Percentiles rank a stretch among this genome's conserved stretches.
Evolutionary conservation across 2,329 filamentous ascomycete species (phyloP).

Genomic region (Pestalotiopsis sp.): DNA sequence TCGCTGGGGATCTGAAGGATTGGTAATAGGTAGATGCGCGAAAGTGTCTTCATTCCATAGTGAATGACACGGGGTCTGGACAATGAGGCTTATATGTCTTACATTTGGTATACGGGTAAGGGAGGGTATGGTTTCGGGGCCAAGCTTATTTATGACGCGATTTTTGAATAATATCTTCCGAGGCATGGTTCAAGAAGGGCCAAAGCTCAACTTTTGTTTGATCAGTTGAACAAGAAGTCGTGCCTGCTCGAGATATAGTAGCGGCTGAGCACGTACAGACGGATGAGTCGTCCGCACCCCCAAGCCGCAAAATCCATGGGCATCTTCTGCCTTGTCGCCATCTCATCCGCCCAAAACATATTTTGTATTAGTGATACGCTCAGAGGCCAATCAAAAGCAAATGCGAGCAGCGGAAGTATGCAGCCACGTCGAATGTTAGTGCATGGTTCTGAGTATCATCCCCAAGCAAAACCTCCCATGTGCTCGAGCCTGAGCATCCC

Average conservation of each 20-base stretch:
- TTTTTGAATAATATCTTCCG: neutral
- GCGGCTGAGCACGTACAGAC: neutral
- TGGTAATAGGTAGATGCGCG: neutral
- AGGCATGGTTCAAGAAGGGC: neutral
- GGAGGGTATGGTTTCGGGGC: neutral
- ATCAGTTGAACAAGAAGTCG: neutral
- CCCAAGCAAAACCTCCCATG: neutral
- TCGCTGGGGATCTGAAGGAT: neutral
- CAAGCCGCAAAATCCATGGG: neutral
- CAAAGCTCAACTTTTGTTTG: neutral
- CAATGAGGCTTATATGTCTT: neutral
- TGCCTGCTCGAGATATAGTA: neutral
- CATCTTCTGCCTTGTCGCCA: neutral
- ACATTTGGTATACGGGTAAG: neutral
- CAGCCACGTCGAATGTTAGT: neutral
- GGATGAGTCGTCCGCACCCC: neutral
- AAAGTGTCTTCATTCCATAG: neutral
- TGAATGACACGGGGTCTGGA: neutral
- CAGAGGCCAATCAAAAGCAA: neutral
- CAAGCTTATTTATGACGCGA: neutral
- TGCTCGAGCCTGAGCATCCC: neutral
- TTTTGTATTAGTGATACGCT: neutral
- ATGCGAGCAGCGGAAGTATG: neutral
- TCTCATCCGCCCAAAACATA: neutral
- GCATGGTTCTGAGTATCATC: neutral